phyloP scores from a whole-genome alignment of 2,329 filamentous ascomycete genomes.

The Penicillium corylophilum region DNA sequence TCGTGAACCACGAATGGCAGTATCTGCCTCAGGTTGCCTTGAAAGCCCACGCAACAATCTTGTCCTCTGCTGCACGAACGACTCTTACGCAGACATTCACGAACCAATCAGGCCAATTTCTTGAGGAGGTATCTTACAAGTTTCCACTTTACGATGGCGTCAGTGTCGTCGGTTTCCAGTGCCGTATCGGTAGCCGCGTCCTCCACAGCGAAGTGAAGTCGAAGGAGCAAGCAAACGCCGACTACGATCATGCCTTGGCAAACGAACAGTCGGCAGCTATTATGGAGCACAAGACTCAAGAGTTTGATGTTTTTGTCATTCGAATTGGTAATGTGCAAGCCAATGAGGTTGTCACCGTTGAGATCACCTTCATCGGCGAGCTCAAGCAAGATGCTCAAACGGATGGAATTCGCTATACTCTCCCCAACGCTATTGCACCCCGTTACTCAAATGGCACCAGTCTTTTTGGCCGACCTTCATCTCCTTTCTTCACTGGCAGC shows the following conservation, averaged over 20 bases:
- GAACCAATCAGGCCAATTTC: constrained; percentile 52
- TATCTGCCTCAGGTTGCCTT: constrained; percentile 62
- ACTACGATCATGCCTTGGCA: constrained; percentile 59
- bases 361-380: constrained; percentile 67
- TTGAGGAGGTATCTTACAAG: constrained; percentile 61
- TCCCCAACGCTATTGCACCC: constrained; percentile 66
- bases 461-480: background rate
- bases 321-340: constrained; percentile 67
- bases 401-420: constrained; percentile 67
- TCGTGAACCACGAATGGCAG: constrained; percentile 17
- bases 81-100: constrained; percentile 59
- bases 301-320: constrained; percentile 67
- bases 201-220: constrained; percentile 66
- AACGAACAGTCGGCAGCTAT: constrained; percentile 63
- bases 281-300: constrained; percentile 60
- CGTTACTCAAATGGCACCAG: constrained; percentile 54
- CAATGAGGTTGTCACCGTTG: constrained; percentile 56
- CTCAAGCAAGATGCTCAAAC: constrained; percentile 69
- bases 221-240: constrained; percentile 59
- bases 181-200: constrained; percentile 57
- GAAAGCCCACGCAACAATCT: constrained; percentile 60
- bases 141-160: constrained; percentile 74
- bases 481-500: background rate
- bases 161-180: constrained; percentile 66
- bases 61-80: constrained; percentile 55